A percentile compares a stretch with the other conserved stretches of the same genome.
These are phyloP conservation scores for Pyrrhoderma noxium DNA, from an alignment of 1,284 basidiomycete species.

Conservation along the genomic window DNA sequence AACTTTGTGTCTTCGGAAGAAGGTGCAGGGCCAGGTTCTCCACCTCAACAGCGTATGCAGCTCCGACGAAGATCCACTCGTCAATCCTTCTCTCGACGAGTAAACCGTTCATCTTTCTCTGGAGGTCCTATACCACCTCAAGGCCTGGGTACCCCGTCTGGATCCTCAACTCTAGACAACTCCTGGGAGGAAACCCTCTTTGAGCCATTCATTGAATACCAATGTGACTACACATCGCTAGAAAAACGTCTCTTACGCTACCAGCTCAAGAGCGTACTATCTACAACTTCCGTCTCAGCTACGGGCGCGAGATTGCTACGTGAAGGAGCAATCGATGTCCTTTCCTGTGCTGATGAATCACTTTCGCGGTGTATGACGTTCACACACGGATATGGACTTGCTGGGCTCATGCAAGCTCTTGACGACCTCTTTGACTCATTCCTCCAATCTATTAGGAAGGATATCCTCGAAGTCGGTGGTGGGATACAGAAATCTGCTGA, in stretches of 20 bases:
- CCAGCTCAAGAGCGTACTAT: conserved; percentile 41
- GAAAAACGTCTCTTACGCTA: conserved; percentile 66
- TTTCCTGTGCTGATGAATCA: conserved; percentile 74
- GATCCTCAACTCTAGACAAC: conserved; percentile 33
- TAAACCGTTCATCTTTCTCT: conserved; percentile 31
- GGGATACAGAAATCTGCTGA: conserved; percentile 17
- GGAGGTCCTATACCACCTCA: conserved; percentile 18
- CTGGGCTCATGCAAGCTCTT: conserved; percentile 65
- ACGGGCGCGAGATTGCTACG: conserved; percentile 55
- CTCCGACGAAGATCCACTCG: conserved; percentile 14
- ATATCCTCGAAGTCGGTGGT: conserved; percentile 35
- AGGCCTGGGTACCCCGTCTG: conserved; percentile 22
- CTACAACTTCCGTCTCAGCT: conserved; percentile 31
- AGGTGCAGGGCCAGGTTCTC: conserved; percentile 16
- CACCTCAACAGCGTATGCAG: conserved; percentile 9
- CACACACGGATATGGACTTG: conserved; percentile 81
- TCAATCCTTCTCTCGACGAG: conserved; percentile 21
- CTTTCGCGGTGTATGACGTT: conserved; percentile 67
- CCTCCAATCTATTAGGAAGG: conserved; percentile 53
- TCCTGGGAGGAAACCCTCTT: conserved; percentile 88
- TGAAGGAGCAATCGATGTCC: conserved; percentile 66
- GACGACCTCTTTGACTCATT: conserved; percentile 66
- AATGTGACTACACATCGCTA: conserved; percentile 71
- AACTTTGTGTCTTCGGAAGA: conserved; percentile 19
- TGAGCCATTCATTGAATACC: conserved; percentile 87